A percentile compares a stretch with the other conserved stretches of the same genome.
Conservation (phyloP, 2,329 filamentous ascomycete genomes). For the Pseudogymnoascus sp. region DNA sequence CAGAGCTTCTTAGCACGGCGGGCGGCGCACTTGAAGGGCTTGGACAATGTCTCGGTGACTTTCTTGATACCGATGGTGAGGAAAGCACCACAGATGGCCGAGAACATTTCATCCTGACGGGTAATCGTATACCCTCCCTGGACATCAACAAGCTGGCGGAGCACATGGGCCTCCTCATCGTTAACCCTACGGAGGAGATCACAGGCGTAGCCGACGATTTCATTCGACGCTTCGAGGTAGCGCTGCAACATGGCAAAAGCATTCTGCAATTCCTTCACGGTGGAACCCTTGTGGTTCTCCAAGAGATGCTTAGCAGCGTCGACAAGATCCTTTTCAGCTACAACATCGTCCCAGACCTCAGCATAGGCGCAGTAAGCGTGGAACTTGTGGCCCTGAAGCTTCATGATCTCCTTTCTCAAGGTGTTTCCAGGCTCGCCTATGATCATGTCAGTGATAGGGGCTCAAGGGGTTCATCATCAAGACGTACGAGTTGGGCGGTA, state of each 20-base stretch:
- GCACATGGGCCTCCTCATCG: not conserved
- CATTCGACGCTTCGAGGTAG: not conserved
- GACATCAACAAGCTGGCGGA: not conserved
- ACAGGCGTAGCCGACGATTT: not conserved
- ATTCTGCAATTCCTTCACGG: not conserved
- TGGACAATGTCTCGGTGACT: not conserved
- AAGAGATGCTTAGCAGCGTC: not conserved
- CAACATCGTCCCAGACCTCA: not conserved
- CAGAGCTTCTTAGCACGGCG: not conserved
- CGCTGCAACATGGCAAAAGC: not conserved
- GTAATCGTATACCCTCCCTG: not conserved
- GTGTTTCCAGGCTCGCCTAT: not conserved
- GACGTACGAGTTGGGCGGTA: not conserved
- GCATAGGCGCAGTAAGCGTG: not conserved
- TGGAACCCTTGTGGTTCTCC: not conserved
- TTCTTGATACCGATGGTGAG: not conserved
- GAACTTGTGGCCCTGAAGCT: not conserved
- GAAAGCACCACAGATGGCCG: not conserved
- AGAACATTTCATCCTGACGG: not conserved
- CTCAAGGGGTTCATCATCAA: not conserved
- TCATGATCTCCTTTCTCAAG: not conserved
- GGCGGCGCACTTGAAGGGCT: not conserved
- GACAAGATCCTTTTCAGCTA: too few relatives aligned
- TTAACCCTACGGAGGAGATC: not conserved
- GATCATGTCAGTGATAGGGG: not conserved